A percentile compares a stretch with the other conserved stretches of the same genome.
phyloP scores from a whole-genome alignment of 768 basidiomycete genomes.

The Leccinellum rugosiceps region DNA sequence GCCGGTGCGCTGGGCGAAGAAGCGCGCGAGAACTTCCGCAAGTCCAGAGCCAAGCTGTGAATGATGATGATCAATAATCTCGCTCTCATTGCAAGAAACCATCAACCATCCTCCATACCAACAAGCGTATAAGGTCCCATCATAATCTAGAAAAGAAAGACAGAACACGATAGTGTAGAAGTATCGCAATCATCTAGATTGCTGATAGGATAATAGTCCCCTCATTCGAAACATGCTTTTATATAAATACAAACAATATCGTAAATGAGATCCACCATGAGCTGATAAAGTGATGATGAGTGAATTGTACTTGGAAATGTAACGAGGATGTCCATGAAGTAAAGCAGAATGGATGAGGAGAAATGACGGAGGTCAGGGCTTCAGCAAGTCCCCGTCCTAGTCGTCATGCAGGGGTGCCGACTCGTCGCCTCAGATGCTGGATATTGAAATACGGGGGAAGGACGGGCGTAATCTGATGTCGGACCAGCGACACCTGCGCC shows the following conservation, averaged over 20 bases:
- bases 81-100: neutral
- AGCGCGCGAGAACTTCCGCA: constrained; percentile 11
- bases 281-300: neutral
- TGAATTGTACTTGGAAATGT: neutral
- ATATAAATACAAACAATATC: neutral
- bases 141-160: neutral
- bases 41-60: constrained; percentile 26
- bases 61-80: neutral
- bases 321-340: neutral
- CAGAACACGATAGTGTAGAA: neutral
- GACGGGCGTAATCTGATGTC: constrained; percentile 31
- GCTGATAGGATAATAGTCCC: constrained; percentile 8
- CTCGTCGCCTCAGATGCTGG: constrained; percentile 30
- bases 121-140: neutral
- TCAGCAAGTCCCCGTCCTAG: neutral
- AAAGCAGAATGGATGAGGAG: neutral
- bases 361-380: neutral
- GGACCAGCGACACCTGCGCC: constrained; percentile 28
- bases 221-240: neutral
- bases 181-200: constrained; percentile 11
- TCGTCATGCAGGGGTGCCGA: constrained; percentile 22
- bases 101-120: neutral
- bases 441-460: constrained; percentile 32
- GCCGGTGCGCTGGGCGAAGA: constrained; percentile 49
- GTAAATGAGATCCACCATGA: neutral